phyloP scores from a whole-genome alignment of 148 eudicot species.

The Polygonum aviculare region DNA sequence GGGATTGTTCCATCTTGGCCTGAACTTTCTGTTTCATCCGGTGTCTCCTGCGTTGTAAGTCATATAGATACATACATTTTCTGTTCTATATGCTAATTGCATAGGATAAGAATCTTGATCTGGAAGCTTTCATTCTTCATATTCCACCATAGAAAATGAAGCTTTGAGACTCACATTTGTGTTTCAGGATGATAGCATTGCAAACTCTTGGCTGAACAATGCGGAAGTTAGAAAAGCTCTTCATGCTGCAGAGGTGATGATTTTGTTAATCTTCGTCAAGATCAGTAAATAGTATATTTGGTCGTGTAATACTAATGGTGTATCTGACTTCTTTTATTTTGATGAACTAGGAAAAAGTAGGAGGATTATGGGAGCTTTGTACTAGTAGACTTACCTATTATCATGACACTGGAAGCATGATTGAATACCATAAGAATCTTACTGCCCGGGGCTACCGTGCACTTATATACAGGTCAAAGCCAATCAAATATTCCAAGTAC shows the following conservation, averaged over 20 bases:
- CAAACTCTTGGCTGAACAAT: slow-evolving; percentile 71
- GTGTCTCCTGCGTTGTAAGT: slow-evolving; percentile 79
- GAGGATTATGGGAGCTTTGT: slow-evolving; percentile 69
- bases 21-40: slow-evolving; percentile 35
- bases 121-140: background rate
- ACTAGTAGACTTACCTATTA: slow-evolving; percentile 35
- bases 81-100: too few species aligned
- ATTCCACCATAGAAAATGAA: background rate
- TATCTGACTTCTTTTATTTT: background rate
- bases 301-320: background rate
- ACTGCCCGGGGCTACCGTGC: slow-evolving; percentile 72
- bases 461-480: slow-evolving; percentile 61
- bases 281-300: background rate
- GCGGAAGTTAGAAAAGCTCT: slow-evolving; percentile 70
- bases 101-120: too few species aligned
- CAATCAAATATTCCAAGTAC: background rate
- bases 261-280: background rate
- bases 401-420: slow-evolving; percentile 92
- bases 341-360: slow-evolving; percentile 39
- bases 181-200: slow-evolving; percentile 64
- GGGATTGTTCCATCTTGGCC: slow-evolving; percentile 94
- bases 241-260: slow-evolving; percentile 70
- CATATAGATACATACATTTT: background rate
- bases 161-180: background rate
- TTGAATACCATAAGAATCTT: slow-evolving; percentile 73